phyloP scores from a whole-genome alignment of 148 eudicot species.

The Amaranthus cruentus region DNA sequence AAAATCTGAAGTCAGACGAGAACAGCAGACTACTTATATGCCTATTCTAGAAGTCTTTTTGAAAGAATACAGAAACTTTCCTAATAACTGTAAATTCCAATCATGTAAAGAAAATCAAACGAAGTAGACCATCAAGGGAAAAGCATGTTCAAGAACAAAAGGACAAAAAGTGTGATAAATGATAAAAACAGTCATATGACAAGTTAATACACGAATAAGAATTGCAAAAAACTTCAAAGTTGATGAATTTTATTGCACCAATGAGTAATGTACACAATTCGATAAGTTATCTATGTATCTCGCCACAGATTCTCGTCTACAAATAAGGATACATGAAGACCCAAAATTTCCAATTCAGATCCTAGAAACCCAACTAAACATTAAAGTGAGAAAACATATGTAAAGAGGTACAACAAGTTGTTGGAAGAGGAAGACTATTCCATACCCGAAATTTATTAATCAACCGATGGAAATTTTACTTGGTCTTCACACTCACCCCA shows the following conservation, averaged over 20 bases:
- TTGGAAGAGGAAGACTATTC: slow-evolving; percentile 6
- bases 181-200: not conserved
- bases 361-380: slow-evolving; percentile 11
- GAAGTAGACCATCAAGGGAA: not conserved
- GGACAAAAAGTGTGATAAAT: not conserved
- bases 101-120: not conserved
- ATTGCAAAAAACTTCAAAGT: not conserved
- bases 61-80: not conserved
- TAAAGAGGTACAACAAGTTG: slow-evolving; percentile 17
- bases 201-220: not conserved
- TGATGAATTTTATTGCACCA: slow-evolving; percentile 6
- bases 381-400: slow-evolving; percentile 7
- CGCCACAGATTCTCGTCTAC: slow-evolving; percentile 18
- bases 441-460: slow-evolving; percentile 18
- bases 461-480: slow-evolving; percentile 37
- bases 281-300: slow-evolving; percentile 10
- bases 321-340: slow-evolving; percentile 18
- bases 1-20: not conserved
- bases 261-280: slow-evolving; percentile 23
- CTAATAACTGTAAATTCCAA: not conserved
- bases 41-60: not conserved
- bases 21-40: not conserved
- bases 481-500: slow-evolving; percentile 70
- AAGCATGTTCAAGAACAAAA: not conserved
- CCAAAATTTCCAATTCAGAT: slow-evolving; percentile 15